Percentiles rank a stretch among this genome's conserved stretches.
phyloP scores from a whole-genome alignment of 768 basidiomycete genomes.

The Sporobolomyces phaffii region DNA sequence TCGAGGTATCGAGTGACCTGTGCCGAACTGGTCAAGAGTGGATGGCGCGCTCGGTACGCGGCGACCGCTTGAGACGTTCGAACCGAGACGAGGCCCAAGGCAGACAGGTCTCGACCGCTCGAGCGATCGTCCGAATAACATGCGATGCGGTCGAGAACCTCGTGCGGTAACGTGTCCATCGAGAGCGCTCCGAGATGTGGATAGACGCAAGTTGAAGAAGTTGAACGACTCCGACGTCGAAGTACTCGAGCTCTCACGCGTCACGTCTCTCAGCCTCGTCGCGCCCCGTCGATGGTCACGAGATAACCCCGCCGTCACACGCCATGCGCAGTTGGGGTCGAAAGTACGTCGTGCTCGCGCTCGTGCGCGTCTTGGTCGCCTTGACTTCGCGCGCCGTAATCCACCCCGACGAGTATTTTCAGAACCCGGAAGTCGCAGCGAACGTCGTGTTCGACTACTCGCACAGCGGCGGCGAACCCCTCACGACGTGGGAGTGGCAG shows the following conservation, averaged over 20 bases:
- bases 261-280: too few species aligned
- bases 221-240: too few species aligned
- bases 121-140: not conserved
- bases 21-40: not conserved
- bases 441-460: conserved; percentile 11
- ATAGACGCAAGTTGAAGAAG: too few species aligned
- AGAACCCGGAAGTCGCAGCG: conserved; percentile 36
- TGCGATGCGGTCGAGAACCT: not conserved
- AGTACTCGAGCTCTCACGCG: too few species aligned
- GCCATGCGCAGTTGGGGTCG: not conserved
- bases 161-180: not conserved
- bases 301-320: too few species aligned
- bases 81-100: not conserved
- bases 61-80: not conserved
- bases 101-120: not conserved
- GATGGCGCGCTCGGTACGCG: not conserved
- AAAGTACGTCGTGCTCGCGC: conserved; percentile 13
- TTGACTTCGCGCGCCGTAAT: conserved; percentile 27
- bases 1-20: not conserved
- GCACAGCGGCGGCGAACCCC: not conserved
- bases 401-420: conserved; percentile 42
- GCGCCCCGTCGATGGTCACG: not conserved
- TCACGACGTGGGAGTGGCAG: conserved; percentile 35
- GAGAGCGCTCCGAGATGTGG: not conserved
- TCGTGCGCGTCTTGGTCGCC: conserved; percentile 30